These are phyloP conservation scores for Claviceps africana DNA, from an alignment of 2,329 filamentous ascomycete genomes.

Conservation along the genomic window DNA sequence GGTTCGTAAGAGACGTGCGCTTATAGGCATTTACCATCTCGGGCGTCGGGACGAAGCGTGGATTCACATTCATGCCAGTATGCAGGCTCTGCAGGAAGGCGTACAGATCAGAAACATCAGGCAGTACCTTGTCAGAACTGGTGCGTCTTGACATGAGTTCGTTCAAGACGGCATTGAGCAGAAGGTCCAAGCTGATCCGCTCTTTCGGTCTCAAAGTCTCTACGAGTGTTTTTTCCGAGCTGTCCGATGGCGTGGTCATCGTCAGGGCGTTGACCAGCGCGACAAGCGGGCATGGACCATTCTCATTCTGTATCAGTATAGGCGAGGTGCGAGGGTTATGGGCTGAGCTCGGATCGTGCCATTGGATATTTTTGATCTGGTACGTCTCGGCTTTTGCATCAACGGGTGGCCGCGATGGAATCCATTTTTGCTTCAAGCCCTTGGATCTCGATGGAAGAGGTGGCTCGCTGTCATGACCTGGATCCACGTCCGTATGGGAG, in stretches of 20 bases:
- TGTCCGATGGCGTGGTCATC: slow-evolving; percentile 58
- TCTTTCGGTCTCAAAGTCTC: slow-evolving; percentile 68
- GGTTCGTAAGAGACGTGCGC: slow-evolving; percentile 37
- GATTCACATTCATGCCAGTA: slow-evolving; percentile 97
- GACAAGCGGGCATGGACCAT: slow-evolving; percentile 85
- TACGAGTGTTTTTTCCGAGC: slow-evolving; percentile 53
- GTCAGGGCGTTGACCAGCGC: slow-evolving; percentile 87
- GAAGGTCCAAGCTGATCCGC: slow-evolving; percentile 70
- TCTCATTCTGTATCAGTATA: slow-evolving; percentile 82
- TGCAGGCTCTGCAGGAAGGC: slow-evolving; percentile 76
- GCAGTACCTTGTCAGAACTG: slow-evolving; percentile 49
- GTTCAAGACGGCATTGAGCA: slow-evolving; percentile 84
- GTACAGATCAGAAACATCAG: slow-evolving; percentile 80
- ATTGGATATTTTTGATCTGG: slow-evolving; percentile 80
- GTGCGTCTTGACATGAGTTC: slow-evolving; percentile 71
- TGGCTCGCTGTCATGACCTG: slow-evolving; percentile 14
- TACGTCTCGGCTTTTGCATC: slow-evolving; percentile 61
- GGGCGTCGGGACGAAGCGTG: slow-evolving; percentile 56
- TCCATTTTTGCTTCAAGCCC: slow-evolving; percentile 18
- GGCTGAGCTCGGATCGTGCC: slow-evolving; percentile 51
- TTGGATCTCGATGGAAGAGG: slow-evolving; percentile 24
- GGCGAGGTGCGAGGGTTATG: slow-evolving; percentile 64
- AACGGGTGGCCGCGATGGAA: slow-evolving; percentile 27
- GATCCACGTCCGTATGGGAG: slow-evolving; percentile 4
- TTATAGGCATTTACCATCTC: slow-evolving; percentile 33